Base-by-base conservation (phyloP, 2,329 filamentous ascomycete genomes). In the Lachnellula arida region DNA sequence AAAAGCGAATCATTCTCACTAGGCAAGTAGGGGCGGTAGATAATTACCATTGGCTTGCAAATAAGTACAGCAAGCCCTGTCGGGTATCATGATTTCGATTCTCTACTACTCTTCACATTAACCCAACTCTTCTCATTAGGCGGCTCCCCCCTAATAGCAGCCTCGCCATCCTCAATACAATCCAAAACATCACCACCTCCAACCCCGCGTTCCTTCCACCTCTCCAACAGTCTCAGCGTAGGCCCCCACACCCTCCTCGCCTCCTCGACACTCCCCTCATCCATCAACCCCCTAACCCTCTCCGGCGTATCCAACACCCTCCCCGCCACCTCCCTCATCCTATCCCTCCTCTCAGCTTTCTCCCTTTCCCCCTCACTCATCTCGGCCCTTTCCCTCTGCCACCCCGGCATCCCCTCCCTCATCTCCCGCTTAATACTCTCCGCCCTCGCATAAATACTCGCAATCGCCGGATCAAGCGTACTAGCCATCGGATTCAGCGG, bases 381-480 rank as follows among this genome's bases (percentile, higher is more conserved):
- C 22, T 12, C 42, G 50, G 85, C 80, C 35, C 76, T 54, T 56
- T 63, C 51, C 42, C 19, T 22, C 42, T 19, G n/a, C 62, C 81
- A 74, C 49, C 58, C 25, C 11, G 55, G 55, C 51, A 67, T 55
- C 9, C 55, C 54, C 40, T 54, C 59, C 53, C 59, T 63, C 55
- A 69, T 58, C 28, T 65, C 65, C 51, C 47, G 57, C 58, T 61
- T 67, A 15, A 68, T 60, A 48, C 34, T 57, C 56, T 60, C 63
- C 5, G 67, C 65, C 43, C 59, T 60, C 50, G 60, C 79, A 64
- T 89, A 89, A 63, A 93, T 91, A 60, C 89, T 85, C 2, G 82
- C 81, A 49, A 93, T 88, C 39, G 88, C 88, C 2, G 85, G 84
- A 61, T 88, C 84, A 39, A 93, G 78, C 0, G 86, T 90, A 46